A percentile compares a stretch with the other conserved stretches of the same genome.
These are phyloP conservation scores for Starmerella stigmatis DNA, from an alignment of 805 yeast species.

Conservation along the genomic window DNA sequence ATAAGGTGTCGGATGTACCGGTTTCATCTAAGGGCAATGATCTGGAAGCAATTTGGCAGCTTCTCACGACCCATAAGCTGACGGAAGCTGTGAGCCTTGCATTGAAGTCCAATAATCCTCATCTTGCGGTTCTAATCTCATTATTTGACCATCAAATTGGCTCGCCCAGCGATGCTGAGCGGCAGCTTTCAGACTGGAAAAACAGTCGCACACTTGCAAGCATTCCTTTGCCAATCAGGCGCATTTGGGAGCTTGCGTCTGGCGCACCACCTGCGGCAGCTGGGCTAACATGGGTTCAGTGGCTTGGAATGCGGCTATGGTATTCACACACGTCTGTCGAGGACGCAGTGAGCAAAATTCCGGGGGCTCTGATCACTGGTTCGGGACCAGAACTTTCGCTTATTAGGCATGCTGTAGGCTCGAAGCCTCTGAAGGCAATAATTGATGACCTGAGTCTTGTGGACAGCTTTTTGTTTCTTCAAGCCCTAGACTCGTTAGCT, in stretches of 20 bases:
- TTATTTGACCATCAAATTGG: slow-evolving; percentile 49
- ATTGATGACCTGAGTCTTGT: slow-evolving; percentile 14
- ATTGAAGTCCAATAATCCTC: slow-evolving; percentile 49
- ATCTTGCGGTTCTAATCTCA: slow-evolving; percentile 60
- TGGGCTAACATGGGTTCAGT: slow-evolving; percentile 54
- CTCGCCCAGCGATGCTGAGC: slow-evolving; percentile 44
- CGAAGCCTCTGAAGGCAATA: slow-evolving; percentile 12
- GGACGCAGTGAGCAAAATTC: slow-evolving; percentile 9
- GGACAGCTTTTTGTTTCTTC: slow-evolving; percentile 21
- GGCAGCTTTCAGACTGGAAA: slow-evolving; percentile 61
- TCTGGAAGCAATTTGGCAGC: slow-evolving; percentile 43
- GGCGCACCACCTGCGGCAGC: slow-evolving; percentile 25
- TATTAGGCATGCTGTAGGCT: slow-evolving; percentile 14
- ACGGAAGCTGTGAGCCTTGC: slow-evolving; percentile 55
- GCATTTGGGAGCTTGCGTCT: slow-evolving; percentile 54
- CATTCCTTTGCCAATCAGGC: slow-evolving; percentile 46
- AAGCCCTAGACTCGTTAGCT: slow-evolving; percentile 14
- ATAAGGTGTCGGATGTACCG: slow-evolving; percentile 45
- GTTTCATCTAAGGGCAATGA: slow-evolving; percentile 11
- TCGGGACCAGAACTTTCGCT: slow-evolving; percentile 19
- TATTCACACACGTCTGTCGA: slow-evolving; percentile 37
- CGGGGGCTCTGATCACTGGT: not conserved
- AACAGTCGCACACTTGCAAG: slow-evolving; percentile 33
- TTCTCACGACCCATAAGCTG: slow-evolving; percentile 42
- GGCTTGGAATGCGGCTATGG: slow-evolving; percentile 48